phyloP scores from a whole-genome alignment of 805 yeast genomes.

The Candida maris region DNA sequence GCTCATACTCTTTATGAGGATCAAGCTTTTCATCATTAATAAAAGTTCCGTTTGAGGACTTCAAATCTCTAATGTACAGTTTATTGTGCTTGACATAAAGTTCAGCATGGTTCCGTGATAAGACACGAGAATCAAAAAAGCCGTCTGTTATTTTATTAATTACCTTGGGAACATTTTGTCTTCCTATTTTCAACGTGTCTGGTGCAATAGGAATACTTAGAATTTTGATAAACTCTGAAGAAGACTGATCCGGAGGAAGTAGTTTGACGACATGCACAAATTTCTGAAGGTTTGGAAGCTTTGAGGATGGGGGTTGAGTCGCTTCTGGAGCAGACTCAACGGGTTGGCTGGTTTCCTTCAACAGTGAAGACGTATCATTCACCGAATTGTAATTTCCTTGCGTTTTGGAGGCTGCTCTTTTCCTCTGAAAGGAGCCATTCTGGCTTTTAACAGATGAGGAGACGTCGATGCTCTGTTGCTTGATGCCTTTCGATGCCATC shows the following conservation, averaged over 20 bases:
- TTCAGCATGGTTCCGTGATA: conserved; percentile 92
- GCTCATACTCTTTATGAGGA: conserved; percentile 57
- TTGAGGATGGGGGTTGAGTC: conserved; percentile 4
- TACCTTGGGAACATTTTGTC: conserved; percentile 72
- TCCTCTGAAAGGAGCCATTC: conserved; percentile 20
- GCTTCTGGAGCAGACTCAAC: conserved; percentile 7
- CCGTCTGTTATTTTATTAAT: conserved; percentile 75
- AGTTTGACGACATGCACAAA: conserved; percentile 63
- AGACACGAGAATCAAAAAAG: conserved; percentile 88
- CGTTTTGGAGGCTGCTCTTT: conserved; percentile 32
- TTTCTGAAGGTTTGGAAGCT: conserved; percentile 27
- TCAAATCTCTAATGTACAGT: conserved; percentile 77
- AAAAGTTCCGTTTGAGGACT: conserved; percentile 93
- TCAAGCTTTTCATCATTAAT: conserved; percentile 72
- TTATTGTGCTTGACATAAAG: conserved; percentile 61
- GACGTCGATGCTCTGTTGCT: background rate
- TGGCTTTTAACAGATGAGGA: conserved; percentile 1
- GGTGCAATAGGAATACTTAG: conserved; percentile 79
- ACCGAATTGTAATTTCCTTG: conserved; percentile 31
- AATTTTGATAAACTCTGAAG: conserved; percentile 60
- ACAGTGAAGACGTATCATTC: conserved; percentile 13
- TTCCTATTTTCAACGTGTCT: conserved; percentile 78
- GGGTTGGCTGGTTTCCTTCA: conserved; percentile 8
- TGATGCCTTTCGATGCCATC: conserved; percentile 1
- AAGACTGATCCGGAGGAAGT: conserved; percentile 74